A percentile compares a stretch with the other conserved stretches of the same genome.
Evolutionary conservation across 2,329 filamentous ascomycete species (phyloP).

Genomic region (Xylogone sp.): DNA sequence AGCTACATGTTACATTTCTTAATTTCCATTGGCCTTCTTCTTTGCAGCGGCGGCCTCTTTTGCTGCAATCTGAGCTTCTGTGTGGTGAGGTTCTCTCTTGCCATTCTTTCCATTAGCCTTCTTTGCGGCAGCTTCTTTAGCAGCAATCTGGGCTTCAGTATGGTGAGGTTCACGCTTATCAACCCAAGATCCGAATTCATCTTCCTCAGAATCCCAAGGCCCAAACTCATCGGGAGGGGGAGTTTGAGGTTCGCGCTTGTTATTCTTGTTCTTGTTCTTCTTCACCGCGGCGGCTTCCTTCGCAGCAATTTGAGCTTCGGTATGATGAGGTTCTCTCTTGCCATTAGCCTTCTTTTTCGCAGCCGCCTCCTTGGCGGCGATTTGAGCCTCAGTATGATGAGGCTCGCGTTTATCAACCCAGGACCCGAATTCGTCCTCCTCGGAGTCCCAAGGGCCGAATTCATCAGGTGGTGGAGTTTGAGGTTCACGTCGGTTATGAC

Average conservation of each 20-base stretch:
- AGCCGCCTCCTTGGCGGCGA: not conserved
- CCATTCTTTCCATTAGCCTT: constrained; percentile 7
- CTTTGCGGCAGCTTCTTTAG: constrained; percentile 11
- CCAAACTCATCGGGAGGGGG: not conserved
- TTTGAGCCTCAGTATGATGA: constrained; percentile 9
- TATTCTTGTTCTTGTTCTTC: not conserved
- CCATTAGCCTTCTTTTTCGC: constrained; percentile 3
- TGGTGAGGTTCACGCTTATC: constrained; percentile 6
- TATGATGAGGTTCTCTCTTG: constrained; percentile 14
- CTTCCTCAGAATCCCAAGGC: constrained; percentile 4
- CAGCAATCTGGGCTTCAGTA: constrained; percentile 17
- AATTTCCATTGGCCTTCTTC: not conserved
- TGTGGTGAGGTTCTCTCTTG: constrained; percentile 7
- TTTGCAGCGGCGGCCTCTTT: constrained; percentile 12
- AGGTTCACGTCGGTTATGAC: not conserved
- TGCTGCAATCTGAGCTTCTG: constrained; percentile 7
- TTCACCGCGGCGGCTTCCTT: constrained; percentile 12
- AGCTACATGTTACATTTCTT: too few species aligned
- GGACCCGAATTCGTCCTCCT: constrained; percentile 2
- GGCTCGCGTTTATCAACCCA: constrained; percentile 3
- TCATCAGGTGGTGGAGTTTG: not conserved
- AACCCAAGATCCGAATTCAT: not conserved
- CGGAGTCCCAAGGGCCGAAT: constrained; percentile 3
- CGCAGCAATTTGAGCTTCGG: constrained; percentile 17
- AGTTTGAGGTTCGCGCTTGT: not conserved